Evolutionary conservation across 257 asterid genomes (phyloP).

Genomic region (Apocynum venetum): DNA sequence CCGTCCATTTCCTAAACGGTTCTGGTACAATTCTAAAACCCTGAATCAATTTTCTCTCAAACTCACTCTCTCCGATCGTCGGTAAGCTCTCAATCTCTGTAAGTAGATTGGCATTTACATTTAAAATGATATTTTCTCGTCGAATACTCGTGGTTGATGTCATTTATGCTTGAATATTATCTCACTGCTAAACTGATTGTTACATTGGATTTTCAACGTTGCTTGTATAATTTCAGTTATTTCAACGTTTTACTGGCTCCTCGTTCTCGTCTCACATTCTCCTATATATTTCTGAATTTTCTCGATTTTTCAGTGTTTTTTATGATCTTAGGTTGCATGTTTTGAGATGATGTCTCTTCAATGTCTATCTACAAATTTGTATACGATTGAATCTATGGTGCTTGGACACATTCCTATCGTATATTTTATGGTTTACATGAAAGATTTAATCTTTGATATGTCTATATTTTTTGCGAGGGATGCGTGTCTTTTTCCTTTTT

Average conservation of each 20-base stretch:
- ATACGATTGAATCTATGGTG: not conserved
- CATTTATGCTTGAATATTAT: not conserved
- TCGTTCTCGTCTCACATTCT: not conserved
- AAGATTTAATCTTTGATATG: too few species aligned
- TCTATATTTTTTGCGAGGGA: too few species aligned
- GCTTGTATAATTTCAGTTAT: too few species aligned
- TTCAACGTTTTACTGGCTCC: not conserved
- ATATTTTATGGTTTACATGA: not conserved
- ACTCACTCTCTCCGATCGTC: not conserved
- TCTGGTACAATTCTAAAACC: too few species aligned
- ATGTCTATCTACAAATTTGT: not conserved
- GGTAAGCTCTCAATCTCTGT: not conserved
- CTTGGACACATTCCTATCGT: not conserved
- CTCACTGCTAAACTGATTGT: not conserved
- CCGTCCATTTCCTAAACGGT: not conserved
- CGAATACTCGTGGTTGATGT: not conserved
- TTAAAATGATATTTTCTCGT: not conserved
- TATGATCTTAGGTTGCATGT: not conserved
- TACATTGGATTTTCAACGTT: not conserved
- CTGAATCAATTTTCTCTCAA: not conserved
- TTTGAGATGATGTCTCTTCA: not conserved
- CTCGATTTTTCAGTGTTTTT: not conserved
- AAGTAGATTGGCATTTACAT: not conserved
- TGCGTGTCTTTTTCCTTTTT: too few species aligned
- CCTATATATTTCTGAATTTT: not conserved